Conservation (phyloP, 352 stramenopile genomes). For the Phytophthora syringae region DNA sequence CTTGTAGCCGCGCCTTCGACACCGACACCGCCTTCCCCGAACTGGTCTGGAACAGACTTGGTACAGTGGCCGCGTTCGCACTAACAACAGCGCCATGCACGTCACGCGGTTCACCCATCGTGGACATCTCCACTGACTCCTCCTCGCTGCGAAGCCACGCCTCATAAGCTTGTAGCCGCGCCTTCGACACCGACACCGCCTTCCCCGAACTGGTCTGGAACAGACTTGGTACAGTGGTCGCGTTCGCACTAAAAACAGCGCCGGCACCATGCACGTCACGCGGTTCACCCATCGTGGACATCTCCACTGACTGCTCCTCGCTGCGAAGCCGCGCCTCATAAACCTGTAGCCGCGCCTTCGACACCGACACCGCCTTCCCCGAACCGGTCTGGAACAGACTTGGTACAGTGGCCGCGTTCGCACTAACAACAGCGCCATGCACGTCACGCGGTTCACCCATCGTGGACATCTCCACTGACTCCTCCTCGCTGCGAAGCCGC, state of each 20-base stretch:
- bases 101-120: constrained; percentile 3
- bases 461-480: neutral
- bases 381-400: constrained; percentile 27
- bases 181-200: constrained; percentile 37
- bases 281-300: neutral
- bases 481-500: neutral
- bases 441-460: neutral
- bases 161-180: constrained; percentile 35
- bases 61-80: constrained; percentile 6
- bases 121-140: constrained; percentile 1
- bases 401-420: neutral
- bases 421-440: too few relatives aligned
- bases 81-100: neutral
- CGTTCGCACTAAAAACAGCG: neutral
- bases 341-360: constrained; percentile 24
- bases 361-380: constrained; percentile 27
- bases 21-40: constrained; percentile 39
- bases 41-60: constrained; percentile 41
- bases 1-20: constrained; percentile 31
- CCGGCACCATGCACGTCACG: neutral
- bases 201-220: constrained; percentile 42
- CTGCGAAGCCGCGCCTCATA: constrained; percentile 21
- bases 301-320: neutral
- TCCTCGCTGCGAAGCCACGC: constrained; percentile 19
- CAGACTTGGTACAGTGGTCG: constrained; percentile 15